Evolutionary conservation across 768 basidiomycete genomes (phyloP).

Genomic region (Favolaschia claudopus): DNA sequence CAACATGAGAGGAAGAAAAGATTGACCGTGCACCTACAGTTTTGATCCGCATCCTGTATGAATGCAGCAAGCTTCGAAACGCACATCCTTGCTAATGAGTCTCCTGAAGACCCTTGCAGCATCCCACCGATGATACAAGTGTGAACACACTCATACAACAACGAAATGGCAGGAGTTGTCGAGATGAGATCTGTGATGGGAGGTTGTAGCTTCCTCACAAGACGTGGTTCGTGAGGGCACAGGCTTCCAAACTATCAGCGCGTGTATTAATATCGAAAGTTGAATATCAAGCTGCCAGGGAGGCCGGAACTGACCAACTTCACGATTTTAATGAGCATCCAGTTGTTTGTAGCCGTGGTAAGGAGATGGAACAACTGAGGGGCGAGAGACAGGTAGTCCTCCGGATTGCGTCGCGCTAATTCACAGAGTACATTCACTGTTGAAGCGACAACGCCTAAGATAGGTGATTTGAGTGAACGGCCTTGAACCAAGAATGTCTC

Average conservation of each 20-base stretch:
- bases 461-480: neutral
- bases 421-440: slow-evolving; percentile 96
- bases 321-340: slow-evolving; percentile 99
- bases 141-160: slow-evolving; percentile 97
- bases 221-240: slow-evolving; percentile 89
- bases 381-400: slow-evolving; percentile 84
- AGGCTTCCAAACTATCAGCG: slow-evolving; percentile 84
- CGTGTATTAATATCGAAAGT: slow-evolving; percentile 9
- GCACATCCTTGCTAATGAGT: slow-evolving; percentile 83
- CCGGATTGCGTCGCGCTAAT: slow-evolving; percentile 80
- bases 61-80: slow-evolving; percentile 94
- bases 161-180: slow-evolving; percentile 93
- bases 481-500: slow-evolving; percentile 1
- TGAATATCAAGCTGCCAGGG: neutral
- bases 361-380: slow-evolving; percentile 93
- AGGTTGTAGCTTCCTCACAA: slow-evolving; percentile 92
- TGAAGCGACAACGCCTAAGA: slow-evolving; percentile 87
- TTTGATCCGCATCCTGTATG: slow-evolving; percentile 93
- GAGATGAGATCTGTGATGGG: slow-evolving; percentile 96
- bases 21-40: slow-evolving; percentile 65
- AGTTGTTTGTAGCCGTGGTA: slow-evolving; percentile 95
- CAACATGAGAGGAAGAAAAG: neutral
- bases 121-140: slow-evolving; percentile 98
- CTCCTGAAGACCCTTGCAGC: slow-evolving; percentile 81
- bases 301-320: slow-evolving; percentile 94